Conservation (phyloP, 2,329 filamentous ascomycete genomes). For the Claviceps monticola region DNA sequence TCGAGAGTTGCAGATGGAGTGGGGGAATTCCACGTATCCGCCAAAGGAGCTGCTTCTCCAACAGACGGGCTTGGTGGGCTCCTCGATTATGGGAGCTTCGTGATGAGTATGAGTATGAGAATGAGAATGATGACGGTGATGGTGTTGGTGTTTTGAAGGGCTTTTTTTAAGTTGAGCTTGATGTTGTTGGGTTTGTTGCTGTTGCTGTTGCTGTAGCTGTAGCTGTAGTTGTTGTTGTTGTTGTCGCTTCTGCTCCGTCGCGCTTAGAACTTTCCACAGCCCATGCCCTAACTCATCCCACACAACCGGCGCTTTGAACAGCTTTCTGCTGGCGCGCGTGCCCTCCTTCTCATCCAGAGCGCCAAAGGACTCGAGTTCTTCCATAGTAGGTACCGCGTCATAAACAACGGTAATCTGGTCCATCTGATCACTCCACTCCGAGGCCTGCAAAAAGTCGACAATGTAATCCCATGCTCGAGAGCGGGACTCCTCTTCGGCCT, state of each 20-base stretch:
- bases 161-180: background rate
- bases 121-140: background rate
- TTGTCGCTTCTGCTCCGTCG: background rate
- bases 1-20: background rate
- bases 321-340: constrained; percentile 21
- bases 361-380: constrained; percentile 20
- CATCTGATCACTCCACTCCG: constrained; percentile 17
- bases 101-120: background rate
- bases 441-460: constrained; percentile 16
- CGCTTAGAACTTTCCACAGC: constrained; percentile 18
- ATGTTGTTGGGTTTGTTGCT: background rate
- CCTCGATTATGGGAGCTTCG: background rate
- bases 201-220: background rate
- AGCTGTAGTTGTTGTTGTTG: background rate
- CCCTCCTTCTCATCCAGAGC: constrained; percentile 20
- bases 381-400: constrained; percentile 20
- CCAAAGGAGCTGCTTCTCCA: constrained; percentile 1
- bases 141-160: background rate
- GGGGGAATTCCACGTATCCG: background rate
- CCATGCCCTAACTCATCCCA: constrained; percentile 24
- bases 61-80: background rate
- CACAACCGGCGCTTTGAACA: constrained; percentile 25
- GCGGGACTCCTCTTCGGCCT: constrained; percentile 18
- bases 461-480: constrained; percentile 20
- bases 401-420: constrained; percentile 21